These are phyloP conservation scores for Teratosphaeria zuluensis DNA, from an alignment of 2,329 filamentous ascomycete genomes.

Conservation along the genomic window DNA sequence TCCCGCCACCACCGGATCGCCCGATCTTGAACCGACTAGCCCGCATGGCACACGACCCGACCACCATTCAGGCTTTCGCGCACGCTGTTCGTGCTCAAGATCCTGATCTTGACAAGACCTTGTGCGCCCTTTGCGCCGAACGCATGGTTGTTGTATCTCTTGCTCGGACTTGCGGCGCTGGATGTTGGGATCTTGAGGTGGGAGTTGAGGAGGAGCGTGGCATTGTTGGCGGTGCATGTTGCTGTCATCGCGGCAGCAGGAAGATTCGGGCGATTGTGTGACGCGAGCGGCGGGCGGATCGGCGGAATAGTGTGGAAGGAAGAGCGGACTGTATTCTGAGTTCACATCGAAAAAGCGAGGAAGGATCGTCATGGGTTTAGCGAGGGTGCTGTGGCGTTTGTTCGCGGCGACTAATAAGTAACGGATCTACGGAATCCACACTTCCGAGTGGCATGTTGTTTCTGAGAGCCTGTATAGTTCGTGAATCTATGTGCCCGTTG, in stretches of 20 bases:
- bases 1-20: conserved; percentile 24
- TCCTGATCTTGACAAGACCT: conserved; percentile 53
- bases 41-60: conserved; percentile 28
- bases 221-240: conserved; percentile 40
- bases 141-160: conserved; percentile 53
- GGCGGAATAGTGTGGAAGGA: background rate
- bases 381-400: background rate
- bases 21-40: conserved; percentile 19
- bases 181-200: conserved; percentile 41
- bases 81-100: conserved; percentile 57
- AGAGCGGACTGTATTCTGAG: background rate
- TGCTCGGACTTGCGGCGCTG: conserved; percentile 59
- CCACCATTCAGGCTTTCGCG: conserved; percentile 33
- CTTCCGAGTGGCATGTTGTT: too few species aligned
- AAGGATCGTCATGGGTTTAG: background rate
- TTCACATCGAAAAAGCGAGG: background rate
- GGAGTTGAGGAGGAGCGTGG: conserved; percentile 28
- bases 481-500: background rate
- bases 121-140: conserved; percentile 66
- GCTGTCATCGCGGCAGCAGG: conserved; percentile 29
- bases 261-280: background rate
- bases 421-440: background rate
- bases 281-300: background rate
- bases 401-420: background rate
- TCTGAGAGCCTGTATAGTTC: background rate